Evolutionary conservation across 768 basidiomycete species (phyloP), one percentile per base, ranked within the genome.

Genomic region (Kwoniella dendrophila): DNA sequence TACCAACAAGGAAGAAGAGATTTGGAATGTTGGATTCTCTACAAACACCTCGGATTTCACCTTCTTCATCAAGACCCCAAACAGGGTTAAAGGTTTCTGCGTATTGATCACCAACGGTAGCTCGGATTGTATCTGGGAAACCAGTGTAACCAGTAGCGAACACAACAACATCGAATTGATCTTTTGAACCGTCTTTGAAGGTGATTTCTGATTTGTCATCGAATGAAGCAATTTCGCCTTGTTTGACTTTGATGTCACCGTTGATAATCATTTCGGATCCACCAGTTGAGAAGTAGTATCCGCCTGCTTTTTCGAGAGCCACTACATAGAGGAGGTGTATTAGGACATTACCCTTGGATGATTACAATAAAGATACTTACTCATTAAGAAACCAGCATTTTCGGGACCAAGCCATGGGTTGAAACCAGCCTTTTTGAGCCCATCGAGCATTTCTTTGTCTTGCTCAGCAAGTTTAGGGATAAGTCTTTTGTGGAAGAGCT

Each of bases 241-340:
- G 86, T 79, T 88, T 88, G 58, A 89, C 76, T 74, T 87, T 87
- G 81, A 89, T 86, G 71, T 86, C 84, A 4, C 87, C 86, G 68
- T 87, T 85, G 45, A 84, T 83, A 69, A 88, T 84, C 65, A 85
- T 78, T 74, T 87, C 83, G 62, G 84, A 84, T 10, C 83, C 85
- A 32, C 86, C 86, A 20, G 69, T 70, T 16, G 70, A 71, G 54
- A 69, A 75, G 62, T 75, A 75, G 58, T 73, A 73, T 7, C 74
- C 74, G 18, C 74, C 74, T 22, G 71, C 72, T 40, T 73, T 70
- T 34, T 73, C 69, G n/a, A 72, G 44, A 4, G 71, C 73, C 69
- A 74, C 63, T 67, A n/a, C n/a, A n/a, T n/a, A n/a, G 54, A 4
- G 16, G 20, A 34, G 34, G 5, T 7, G 18, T 41, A 41, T 40